phyloP scores from a whole-genome alignment of 106 monocot species.

The Apostasia shenzhenica region DNA sequence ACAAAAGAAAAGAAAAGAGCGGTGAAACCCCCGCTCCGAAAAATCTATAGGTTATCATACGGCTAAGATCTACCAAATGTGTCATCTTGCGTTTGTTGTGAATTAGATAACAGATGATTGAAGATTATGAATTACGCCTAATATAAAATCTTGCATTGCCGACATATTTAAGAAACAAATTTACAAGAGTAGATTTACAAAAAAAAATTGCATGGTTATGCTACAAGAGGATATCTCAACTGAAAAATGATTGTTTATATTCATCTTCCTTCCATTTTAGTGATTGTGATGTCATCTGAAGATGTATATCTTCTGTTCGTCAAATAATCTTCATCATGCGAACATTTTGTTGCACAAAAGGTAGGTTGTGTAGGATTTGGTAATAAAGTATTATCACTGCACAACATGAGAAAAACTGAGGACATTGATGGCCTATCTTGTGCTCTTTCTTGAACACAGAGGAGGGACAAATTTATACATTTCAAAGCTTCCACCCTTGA shows the following conservation, averaged over 20 bases:
- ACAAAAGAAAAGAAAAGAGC: no score
- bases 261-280: not conserved
- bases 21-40: no score
- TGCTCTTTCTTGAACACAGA: slow-evolving; percentile 13
- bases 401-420: slow-evolving; percentile 1
- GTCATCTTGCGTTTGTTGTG: no score
- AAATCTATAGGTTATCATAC: no score
- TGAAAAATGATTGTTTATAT: not conserved
- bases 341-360: not conserved
- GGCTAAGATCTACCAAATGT: no score
- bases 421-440: slow-evolving; percentile 14
- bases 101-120: no score
- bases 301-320: not conserved
- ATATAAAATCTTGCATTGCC: no score
- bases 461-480: slow-evolving; percentile 8
- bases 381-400: slow-evolving; percentile 1
- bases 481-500: not conserved
- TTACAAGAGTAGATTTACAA: no score
- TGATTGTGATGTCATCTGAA: slow-evolving; percentile 1
- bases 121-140: no score
- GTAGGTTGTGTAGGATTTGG: slow-evolving; percentile 12
- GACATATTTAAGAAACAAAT: no score
- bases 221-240: not conserved
- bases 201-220: not conserved
- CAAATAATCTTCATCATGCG: not conserved